Conservation (phyloP, 257 asterid species). For the Solanum tacnaense region DNA sequence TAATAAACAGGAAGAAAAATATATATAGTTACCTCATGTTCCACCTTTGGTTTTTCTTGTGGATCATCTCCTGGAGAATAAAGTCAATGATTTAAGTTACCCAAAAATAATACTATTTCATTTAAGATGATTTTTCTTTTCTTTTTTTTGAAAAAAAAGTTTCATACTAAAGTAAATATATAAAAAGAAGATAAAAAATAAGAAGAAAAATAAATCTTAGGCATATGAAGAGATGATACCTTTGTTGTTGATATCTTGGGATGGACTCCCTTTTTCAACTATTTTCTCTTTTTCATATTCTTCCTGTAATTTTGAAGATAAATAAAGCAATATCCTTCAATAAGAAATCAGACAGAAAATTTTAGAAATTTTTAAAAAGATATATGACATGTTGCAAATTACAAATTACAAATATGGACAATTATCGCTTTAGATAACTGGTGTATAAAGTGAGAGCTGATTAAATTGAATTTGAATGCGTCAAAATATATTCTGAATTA, state of each 20-base stretch:
- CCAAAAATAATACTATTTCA: background rate
- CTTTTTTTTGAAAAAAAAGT: background rate
- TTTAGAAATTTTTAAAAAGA: background rate
- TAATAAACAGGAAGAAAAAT: background rate
- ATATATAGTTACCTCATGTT: background rate
- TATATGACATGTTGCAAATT: background rate
- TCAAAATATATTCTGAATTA: background rate
- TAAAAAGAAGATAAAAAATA: background rate
- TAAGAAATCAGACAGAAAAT: background rate
- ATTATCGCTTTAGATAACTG: background rate
- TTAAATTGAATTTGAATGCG: background rate
- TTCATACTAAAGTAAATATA: background rate
- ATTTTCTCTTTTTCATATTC: background rate
- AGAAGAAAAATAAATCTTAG: background rate
- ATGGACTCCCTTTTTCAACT: background rate
- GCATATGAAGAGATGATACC: background rate
- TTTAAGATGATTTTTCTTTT: background rate
- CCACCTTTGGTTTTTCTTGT: background rate
- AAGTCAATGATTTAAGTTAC: background rate
- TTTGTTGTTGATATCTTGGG: background rate
- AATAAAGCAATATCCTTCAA: background rate
- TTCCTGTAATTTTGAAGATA: background rate
- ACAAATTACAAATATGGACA: background rate
- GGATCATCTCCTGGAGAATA: background rate
- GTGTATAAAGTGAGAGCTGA: background rate